These are phyloP conservation scores for Kingdonia uniflora DNA, from an alignment of 164 flowering plant genomes.

Conservation along the genomic window DNA sequence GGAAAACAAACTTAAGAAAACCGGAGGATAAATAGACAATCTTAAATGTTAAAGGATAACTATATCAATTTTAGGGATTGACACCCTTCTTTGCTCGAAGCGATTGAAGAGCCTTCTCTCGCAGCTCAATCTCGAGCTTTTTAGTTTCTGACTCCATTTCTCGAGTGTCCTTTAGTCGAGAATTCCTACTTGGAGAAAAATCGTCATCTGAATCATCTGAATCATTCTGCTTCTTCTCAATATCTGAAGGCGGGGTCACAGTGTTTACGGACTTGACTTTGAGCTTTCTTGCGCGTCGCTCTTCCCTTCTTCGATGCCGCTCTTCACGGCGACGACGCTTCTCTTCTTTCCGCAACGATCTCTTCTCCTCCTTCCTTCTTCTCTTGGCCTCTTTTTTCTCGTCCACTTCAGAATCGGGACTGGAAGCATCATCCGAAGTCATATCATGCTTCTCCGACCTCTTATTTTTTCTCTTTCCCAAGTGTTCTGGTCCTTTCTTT, in stretches of 20 bases:
- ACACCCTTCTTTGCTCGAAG: slow-evolving; percentile 82
- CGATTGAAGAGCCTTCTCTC: slow-evolving; percentile 87
- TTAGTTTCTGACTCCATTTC: slow-evolving; percentile 48
- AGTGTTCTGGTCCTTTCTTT: slow-evolving; percentile 19
- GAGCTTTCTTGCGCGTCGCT: slow-evolving; percentile 22
- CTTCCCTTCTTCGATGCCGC: slow-evolving; percentile 26
- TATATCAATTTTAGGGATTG: slow-evolving; percentile 21
- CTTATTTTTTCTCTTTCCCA: slow-evolving; percentile 32
- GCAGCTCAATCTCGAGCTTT: slow-evolving; percentile 80
- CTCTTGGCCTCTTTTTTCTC: slow-evolving; percentile 26
- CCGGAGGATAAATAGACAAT: no score
- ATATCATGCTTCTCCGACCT: slow-evolving; percentile 12
- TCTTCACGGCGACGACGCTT: slow-evolving; percentile 26
- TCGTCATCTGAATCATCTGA: slow-evolving; percentile 39
- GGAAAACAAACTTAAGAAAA: no score
- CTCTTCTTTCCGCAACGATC: slow-evolving; percentile 24
- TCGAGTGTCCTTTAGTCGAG: slow-evolving; percentile 29
- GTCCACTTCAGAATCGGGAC: slow-evolving; percentile 16
- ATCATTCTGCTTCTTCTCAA: slow-evolving; percentile 22
- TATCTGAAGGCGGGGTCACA: slow-evolving; percentile 21
- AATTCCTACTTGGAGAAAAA: slow-evolving; percentile 18
- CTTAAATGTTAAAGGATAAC: no score
- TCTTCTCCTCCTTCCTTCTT: slow-evolving; percentile 27
- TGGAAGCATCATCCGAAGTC: slow-evolving; percentile 14
- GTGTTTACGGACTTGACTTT: slow-evolving; percentile 18